Base-by-base conservation (phyloP, 2,329 filamentous ascomycete genomes). In the Phaeomoniella chlamydospora region DNA sequence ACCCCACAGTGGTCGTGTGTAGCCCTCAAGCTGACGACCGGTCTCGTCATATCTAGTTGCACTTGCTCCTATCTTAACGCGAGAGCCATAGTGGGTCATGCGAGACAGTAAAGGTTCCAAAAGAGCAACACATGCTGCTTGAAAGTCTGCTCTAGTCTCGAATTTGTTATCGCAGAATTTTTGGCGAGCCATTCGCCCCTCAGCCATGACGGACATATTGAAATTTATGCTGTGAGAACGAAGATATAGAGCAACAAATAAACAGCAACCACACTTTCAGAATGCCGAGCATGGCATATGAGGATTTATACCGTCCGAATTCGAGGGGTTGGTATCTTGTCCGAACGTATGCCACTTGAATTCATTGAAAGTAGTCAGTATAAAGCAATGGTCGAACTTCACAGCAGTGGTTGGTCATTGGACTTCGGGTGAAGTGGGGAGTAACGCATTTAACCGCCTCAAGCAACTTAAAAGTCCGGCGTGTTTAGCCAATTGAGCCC, bases 31-130 rank as follows among this genome's bases (percentile, higher is more conserved):
- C 49, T 86, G 80, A 2, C 80, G 80, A 5, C 79, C 81, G 1
- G 74, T 72, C 53, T 84, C 77, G 50, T 87, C 82, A 53, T 86
- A 87, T 16, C 80, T 67, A 14, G 83, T 82, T 13, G 79, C 80
- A 0, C 80, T 83, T 11, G 70, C 72, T 4, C 80, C 80, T 15
- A 77, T 70, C 48, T 73, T 75, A 33, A 86, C 68, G 33, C 80
- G 66, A 9, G 77, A 73, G 49, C 72, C 70, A 31, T 63, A 51
- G 0, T 75, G 73, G 1, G 80, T 85, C 56, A 84, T 82, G 55
- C 81, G 81, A 2, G 75, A 70, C 40, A 76, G 65, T 4, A 87
- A 63, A 5, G 81, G 80, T 47, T 82, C 75, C 16, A 87, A 69
- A 6, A 87, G 62, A 3, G 74, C 68, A 26, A 60, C 58, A 11